Base-by-base conservation (phyloP, 768 basidiomycete species). In the Hygrophorus pudorinus region DNA sequence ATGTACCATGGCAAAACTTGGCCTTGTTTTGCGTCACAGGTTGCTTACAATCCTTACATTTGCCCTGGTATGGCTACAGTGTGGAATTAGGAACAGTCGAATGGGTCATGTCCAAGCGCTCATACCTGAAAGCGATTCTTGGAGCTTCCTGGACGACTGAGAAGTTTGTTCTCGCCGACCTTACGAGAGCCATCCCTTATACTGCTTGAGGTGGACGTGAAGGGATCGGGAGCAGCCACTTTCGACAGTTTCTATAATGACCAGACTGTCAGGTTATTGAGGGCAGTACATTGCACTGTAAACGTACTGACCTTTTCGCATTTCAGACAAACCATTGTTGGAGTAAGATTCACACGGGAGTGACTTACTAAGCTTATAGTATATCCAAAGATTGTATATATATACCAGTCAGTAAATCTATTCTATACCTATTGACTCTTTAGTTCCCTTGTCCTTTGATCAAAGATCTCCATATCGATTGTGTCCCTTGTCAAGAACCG, bases 1-100 rank as follows among this genome's bases (percentile, higher is more conserved):
- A 57, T 76, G 48, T 54, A 85, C 87, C 83, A 72, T 91, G 87
- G 55, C 88, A 91, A 62, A 86, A 90, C 64, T 88, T 90, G 30
- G 83, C 88, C 55, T 73, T 77, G 59, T 89, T 89, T 72, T 91
- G 88, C 7, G 87, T 88, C 36, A 78, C 76, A 0, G 79, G 71
- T 55, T 81, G 81, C 62, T 89, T 89, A 58, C 88, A 91, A 54
- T 88, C 87, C 62, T 84, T 90, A 59, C 87, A 91, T 60, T 85
- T 88, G 30, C 75, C 73, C 63, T 85, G 79, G 66, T 91, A 91
- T 28, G 88, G 88, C 84, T 89, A 57, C 50, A 41, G 18, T 10
- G 16, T 51, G 48, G 39, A 29, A 29, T 53, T 60, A 51, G 52
- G 33, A 46, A 14, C 50, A 55, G 27, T 48, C 40, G 53, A 41